Evolutionary conservation across 768 basidiomycete species (phyloP), one percentile per base, ranked within the genome.

Genomic region (Leucocoprinus sp.): DNA sequence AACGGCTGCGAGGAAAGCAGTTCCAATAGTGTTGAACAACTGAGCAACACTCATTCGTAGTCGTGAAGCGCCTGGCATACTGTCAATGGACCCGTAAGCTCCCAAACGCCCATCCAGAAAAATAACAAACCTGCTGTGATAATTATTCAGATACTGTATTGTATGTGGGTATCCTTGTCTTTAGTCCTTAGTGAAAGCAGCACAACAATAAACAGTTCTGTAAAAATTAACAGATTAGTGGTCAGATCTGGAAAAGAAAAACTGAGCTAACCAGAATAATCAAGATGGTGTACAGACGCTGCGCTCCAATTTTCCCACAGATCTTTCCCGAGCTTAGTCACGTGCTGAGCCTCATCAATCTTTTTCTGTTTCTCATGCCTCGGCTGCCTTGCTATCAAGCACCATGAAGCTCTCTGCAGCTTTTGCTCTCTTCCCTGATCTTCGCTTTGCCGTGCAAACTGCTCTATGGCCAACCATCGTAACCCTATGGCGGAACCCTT

Each of bases 1-100:
- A 8, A 82, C 71, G 3, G 76, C 85, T 18, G 81, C 75, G 17
- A 71, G 49, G 37, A 89, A 60, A 15, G 85, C 83, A 49, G 65
- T 62, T 14, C 34, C 38, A 18, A 54, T 9, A 2, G 43, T 49
- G 31, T 48, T 52, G 43, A 49, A 29, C 6, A 34, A 24, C 17
- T 34, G 39, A 18, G 12, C 33, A n/a, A 42, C 19, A 12, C 24
- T 8, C 11, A 26, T 17, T 21, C 39, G 31, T 21, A 33, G 23
- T 21, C 39, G 46, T 26, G 37, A 21, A 23, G 18, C 24, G 40
- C 39, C 38, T 8, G 39, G 36, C 39, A 48, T 48, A 42, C 40
- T 41, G 18, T 34, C 14, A 9, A 8, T 6, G 35, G 15, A 7
- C 6, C 15, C 29, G 46, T 42, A 23, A 48, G 33, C 5, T 26